Base-by-base conservation (phyloP, 2,329 filamentous ascomycete species). In the Alternaria brassicae region DNA sequence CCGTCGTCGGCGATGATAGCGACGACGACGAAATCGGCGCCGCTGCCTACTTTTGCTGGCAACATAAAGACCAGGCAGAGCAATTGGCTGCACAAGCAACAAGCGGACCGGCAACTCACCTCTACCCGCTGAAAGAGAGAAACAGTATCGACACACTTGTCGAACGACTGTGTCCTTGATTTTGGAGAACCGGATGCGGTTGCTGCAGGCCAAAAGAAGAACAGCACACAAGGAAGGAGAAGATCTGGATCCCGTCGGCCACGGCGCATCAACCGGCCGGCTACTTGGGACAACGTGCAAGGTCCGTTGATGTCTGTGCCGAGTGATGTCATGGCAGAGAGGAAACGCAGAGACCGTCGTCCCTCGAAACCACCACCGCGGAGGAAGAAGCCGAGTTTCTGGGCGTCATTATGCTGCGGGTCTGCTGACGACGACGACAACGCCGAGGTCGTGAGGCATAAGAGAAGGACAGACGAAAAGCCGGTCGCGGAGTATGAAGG, bases 71-170 rank as follows among this genome's bases (percentile, higher is more conserved):
- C 57, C 95, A 99, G 78, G 92, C 92, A 3, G 74, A 80, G 53
- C 73, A 68, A 12, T 57, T 80, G 13, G 70, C 56, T 73, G 58
- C 65, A 13, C 56, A 56, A 23, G 58, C 59, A n/a, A 58, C 60
- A 6, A 56, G 61, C 4, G 66, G 69, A 15, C 69, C 72, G 28
- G 71, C 72, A 40, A 80, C 80, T 27, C 75, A 81, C 17, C 81
- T 84, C 4, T 83, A 86, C 6, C 85, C 88, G 4, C 77, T 89
- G 53, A 85, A 88, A 67, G 83, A 86, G 57, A 84, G 91, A 51
- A 89, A 88, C 32, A 97, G 93, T 70, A 85, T 98, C 56, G 95
- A 99, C 76, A 96, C 93, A 0, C 81, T 98, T 57, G 88, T 93
- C 40, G 91, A 92, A 65, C 84, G 91, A 42, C 81, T 97, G 4